Evolutionary conservation across 1,139 yeast genomes (phyloP).

Genomic region (Hanseniaspora sp.): DNA sequence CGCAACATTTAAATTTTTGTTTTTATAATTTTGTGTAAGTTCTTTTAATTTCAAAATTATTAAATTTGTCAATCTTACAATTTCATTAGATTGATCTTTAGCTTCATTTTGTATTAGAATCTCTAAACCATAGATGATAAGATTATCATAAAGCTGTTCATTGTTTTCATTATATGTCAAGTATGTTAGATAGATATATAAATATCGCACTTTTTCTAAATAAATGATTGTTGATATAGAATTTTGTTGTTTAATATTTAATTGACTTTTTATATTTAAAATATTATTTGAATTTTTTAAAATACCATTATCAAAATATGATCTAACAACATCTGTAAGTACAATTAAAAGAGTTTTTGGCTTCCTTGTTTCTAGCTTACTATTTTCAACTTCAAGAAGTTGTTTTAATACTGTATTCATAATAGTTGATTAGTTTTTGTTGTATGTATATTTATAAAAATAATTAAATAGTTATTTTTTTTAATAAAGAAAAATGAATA

Average conservation of each 20-base stretch:
- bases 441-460: no score
- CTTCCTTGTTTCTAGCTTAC: background rate
- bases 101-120: constrained; percentile 16
- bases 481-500: no score
- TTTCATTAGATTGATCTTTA: background rate
- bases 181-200: constrained; percentile 29
- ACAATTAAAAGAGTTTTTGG: background rate
- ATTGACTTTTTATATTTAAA: background rate
- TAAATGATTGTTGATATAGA: constrained; percentile 18
- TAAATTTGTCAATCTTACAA: constrained; percentile 6
- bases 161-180: constrained; percentile 22
- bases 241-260: background rate
- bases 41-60: background rate
- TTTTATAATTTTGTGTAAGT: constrained; percentile 1
- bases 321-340: constrained; percentile 3
- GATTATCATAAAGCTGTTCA: constrained; percentile 18
- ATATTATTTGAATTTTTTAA: background rate
- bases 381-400: background rate
- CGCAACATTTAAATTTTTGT: background rate
- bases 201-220: constrained; percentile 24
- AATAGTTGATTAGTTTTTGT: no score
- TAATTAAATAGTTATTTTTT: no score
- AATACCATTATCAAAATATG: background rate
- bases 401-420: constrained; percentile 6
- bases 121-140: constrained; percentile 27